These are phyloP conservation scores for Boletus hoseneyae DNA, from an alignment of 1,284 basidiomycete genomes.

Conservation along the genomic window DNA sequence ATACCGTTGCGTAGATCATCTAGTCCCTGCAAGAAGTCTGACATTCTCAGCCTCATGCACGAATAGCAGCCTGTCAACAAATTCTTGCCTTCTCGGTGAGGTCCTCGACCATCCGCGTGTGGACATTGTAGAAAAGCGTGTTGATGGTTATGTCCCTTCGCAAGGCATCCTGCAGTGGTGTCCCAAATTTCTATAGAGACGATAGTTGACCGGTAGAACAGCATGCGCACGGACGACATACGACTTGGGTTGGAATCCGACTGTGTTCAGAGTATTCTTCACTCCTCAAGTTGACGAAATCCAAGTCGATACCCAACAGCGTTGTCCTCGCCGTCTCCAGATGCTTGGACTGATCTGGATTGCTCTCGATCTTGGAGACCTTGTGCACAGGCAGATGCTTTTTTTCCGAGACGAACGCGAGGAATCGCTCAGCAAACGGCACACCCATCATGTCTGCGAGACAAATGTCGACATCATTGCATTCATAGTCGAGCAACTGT, in stretches of 20 bases:
- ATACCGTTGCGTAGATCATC: conserved; percentile 77
- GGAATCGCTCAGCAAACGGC: conserved; percentile 83
- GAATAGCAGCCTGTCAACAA: neutral
- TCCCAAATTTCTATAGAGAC: conserved; percentile 77
- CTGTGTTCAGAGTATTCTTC: conserved; percentile 89
- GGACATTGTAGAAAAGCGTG: conserved; percentile 94
- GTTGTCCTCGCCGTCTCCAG: conserved; percentile 94
- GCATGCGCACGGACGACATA: conserved; percentile 38
- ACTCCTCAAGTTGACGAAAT: conserved; percentile 92
- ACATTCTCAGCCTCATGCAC: conserved; percentile 2
- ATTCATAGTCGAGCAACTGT: conserved; percentile 80
- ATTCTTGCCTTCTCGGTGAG: conserved; percentile 70
- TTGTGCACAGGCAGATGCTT: conserved; percentile 52
- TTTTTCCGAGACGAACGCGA: conserved; percentile 57
- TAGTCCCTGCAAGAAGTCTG: conserved; percentile 57
- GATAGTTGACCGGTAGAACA: conserved; percentile 1
- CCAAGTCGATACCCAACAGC: conserved; percentile 82
- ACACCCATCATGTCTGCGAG: conserved; percentile 88
- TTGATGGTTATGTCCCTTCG: conserved; percentile 96
- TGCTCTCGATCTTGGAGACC: conserved; percentile 83
- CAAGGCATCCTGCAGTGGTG: conserved; percentile 88
- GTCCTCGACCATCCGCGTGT: conserved; percentile 88
- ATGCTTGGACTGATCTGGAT: conserved; percentile 98
- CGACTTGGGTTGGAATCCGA: conserved; percentile 86
- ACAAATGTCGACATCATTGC: conserved; percentile 94